Percentiles rank a stretch among this genome's conserved stretches.
phyloP scores from a whole-genome alignment of 306 rosid genomes.

The Medicago arabica region DNA sequence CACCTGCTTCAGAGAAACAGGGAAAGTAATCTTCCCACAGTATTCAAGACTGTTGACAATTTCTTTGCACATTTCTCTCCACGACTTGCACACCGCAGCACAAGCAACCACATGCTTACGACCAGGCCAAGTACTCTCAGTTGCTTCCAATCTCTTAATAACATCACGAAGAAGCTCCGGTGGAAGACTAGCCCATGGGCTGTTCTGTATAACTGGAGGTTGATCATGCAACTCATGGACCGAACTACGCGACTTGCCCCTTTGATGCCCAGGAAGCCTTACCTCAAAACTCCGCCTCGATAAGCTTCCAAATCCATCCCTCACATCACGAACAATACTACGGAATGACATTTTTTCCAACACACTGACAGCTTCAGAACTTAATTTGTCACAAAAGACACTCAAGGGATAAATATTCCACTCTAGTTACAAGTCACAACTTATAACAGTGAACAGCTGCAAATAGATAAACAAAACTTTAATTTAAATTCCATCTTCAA shows the following conservation, averaged over 20 bases:
- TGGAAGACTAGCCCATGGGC: slow-evolving; percentile 95
- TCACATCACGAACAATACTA: slow-evolving; percentile 90
- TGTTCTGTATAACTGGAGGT: slow-evolving; percentile 66
- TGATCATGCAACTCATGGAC: slow-evolving; percentile 77
- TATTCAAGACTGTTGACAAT: slow-evolving; percentile 82
- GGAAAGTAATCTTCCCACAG: slow-evolving; percentile 92
- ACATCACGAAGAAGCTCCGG: slow-evolving; percentile 94
- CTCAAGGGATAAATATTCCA: slow-evolving; percentile 33
- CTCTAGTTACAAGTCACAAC: slow-evolving; percentile 38
- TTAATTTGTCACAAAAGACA: slow-evolving; percentile 38
- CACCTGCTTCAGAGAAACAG: slow-evolving; percentile 90
- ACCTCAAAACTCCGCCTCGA: slow-evolving; percentile 90
- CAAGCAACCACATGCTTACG: slow-evolving; percentile 87
- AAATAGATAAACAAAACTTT: slow-evolving; percentile 50
- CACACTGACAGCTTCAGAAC: slow-evolving; percentile 43
- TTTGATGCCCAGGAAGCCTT: slow-evolving; percentile 78
- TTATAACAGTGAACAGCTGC: slow-evolving; percentile 52
- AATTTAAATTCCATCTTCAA: slow-evolving; percentile 50
- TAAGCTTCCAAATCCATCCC: slow-evolving; percentile 94
- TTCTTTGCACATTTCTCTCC: slow-evolving; percentile 98
- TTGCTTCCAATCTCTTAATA: slow-evolving; percentile 83
- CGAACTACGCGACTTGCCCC: slow-evolving; percentile 80
- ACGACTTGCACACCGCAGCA: slow-evolving; percentile 90
- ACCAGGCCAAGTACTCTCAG: slow-evolving; percentile 90
- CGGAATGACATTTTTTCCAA: slow-evolving; percentile 86